phyloP scores from a whole-genome alignment of 176 grass and related monocot species.

The Carex pumila region DNA sequence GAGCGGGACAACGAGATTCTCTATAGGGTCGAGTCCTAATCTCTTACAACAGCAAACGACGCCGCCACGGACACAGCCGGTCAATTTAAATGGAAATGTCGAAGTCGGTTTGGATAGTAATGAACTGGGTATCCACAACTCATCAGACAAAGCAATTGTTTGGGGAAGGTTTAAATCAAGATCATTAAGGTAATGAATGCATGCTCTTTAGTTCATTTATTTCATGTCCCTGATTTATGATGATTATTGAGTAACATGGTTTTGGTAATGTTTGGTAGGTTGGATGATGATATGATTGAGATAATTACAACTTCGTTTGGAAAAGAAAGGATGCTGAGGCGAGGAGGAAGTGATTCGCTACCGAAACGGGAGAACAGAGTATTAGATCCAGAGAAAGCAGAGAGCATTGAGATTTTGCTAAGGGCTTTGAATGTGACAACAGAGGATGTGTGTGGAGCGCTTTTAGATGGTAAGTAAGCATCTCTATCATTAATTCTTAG shows the following conservation, averaged over 20 bases:
- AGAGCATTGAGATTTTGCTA: constrained; percentile 77
- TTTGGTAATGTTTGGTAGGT: constrained; percentile 25
- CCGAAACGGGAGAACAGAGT: constrained; percentile 43
- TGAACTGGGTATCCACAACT: background rate
- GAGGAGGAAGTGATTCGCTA: background rate
- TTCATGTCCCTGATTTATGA: background rate
- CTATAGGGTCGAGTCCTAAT: background rate
- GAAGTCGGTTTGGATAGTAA: background rate
- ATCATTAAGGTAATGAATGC: background rate
- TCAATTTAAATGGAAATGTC: background rate
- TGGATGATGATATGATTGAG: constrained; percentile 73
- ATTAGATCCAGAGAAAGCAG: constrained; percentile 55
- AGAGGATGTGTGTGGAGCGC: constrained; percentile 39
- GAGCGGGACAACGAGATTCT: background rate
- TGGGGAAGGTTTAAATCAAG: constrained; percentile 17
- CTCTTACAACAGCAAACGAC: background rate
- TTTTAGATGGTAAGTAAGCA: constrained; percentile 54
- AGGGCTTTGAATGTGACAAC: constrained; percentile 51
- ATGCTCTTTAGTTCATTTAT: background rate
- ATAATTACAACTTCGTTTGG: constrained; percentile 31
- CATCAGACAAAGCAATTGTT: background rate
- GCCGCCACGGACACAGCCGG: background rate
- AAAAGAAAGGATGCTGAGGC: constrained; percentile 18
- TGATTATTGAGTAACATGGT: background rate
- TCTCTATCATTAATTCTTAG: background rate